A percentile compares a stretch with the other conserved stretches of the same genome.
Conservation (phyloP, 257 asterid species). For the Thymus quinquecostatus region DNA sequence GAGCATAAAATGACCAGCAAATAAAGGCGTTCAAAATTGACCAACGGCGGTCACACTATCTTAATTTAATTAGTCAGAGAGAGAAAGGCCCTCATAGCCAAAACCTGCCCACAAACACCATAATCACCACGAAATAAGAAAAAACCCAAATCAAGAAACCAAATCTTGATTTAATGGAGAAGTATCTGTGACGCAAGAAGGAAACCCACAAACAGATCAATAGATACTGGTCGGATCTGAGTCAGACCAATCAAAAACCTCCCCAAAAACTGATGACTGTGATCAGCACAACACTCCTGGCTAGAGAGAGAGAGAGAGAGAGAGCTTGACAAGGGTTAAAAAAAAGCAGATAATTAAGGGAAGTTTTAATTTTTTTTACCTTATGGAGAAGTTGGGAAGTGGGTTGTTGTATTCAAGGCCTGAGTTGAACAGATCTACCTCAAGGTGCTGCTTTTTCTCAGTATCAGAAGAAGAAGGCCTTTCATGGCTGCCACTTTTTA, state of each 20-base stretch:
- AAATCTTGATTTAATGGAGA: conserved; percentile 13
- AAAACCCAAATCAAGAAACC: conserved; percentile 16
- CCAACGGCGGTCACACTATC: conserved; percentile 20
- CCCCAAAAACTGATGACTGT: conserved; percentile 29
- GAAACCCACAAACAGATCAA: conserved; percentile 21
- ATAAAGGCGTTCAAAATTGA: conserved; percentile 33
- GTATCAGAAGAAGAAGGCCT: conserved; percentile 45
- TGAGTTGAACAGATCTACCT: conserved; percentile 72
- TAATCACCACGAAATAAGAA: conserved; percentile 35
- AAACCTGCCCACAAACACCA: conserved; percentile 34
- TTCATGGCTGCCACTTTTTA: conserved; percentile 53
- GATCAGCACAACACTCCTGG: conserved; percentile 15
- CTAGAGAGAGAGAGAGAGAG: conserved; percentile 14
- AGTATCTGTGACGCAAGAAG: too few species aligned
- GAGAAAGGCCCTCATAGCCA: conserved; percentile 26
- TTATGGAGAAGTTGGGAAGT: conserved; percentile 77
- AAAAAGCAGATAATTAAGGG: neutral
- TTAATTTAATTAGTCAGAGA: conserved; percentile 26
- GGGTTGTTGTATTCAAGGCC: conserved; percentile 59
- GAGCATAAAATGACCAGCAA: conserved; percentile 57
- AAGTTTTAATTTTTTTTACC: conserved; percentile 43
- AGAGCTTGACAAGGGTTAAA: conserved; percentile 26
- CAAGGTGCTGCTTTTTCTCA: conserved; percentile 36
- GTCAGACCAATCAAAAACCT: conserved; percentile 32
- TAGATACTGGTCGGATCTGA: conserved; percentile 36